These are phyloP conservation scores for Xylariaceae sp. DNA, from an alignment of 2,329 filamentous ascomycete genomes.

Conservation along the genomic window DNA sequence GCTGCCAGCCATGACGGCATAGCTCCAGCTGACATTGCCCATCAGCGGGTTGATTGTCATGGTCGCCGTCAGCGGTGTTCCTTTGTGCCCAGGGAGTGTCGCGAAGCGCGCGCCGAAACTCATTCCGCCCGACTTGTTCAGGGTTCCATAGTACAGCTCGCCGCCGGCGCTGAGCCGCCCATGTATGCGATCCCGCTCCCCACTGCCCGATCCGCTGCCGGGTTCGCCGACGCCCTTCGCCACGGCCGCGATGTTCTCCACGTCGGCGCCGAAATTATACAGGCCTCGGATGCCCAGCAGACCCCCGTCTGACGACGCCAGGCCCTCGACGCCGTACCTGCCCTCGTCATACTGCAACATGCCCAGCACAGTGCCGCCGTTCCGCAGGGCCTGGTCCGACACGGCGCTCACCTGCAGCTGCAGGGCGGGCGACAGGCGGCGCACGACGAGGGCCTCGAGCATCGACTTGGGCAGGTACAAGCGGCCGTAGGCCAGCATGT, in stretches of 20 bases:
- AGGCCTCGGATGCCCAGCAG: slow-evolving; percentile 80
- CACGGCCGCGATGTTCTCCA: slow-evolving; percentile 26
- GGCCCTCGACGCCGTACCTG: slow-evolving; percentile 79
- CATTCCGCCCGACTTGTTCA: slow-evolving; percentile 90
- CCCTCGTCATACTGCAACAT: slow-evolving; percentile 76
- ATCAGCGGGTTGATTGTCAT: slow-evolving; percentile 90
- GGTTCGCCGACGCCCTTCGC: slow-evolving; percentile 7
- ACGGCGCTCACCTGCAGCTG: slow-evolving; percentile 77
- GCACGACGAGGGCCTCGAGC: slow-evolving; percentile 77
- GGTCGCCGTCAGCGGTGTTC: slow-evolving; percentile 89
- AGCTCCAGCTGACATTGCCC: slow-evolving; percentile 85
- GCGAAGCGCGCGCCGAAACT: slow-evolving; percentile 85
- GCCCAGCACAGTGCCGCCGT: slow-evolving; percentile 68
- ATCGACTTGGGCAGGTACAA: slow-evolving; percentile 78
- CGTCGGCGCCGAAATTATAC: slow-evolving; percentile 87
- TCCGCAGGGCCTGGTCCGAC: slow-evolving; percentile 61
- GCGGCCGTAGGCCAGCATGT: slow-evolving; percentile 65
- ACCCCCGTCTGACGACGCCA: slow-evolving; percentile 88
- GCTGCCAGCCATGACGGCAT: slow-evolving; percentile 79
- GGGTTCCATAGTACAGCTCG: slow-evolving; percentile 88
- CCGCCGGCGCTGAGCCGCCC: slow-evolving; percentile 85
- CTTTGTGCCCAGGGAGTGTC: slow-evolving; percentile 70
- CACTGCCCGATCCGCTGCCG: slow-evolving; percentile 16
- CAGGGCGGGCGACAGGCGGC: slow-evolving; percentile 66
- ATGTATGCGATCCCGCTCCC: slow-evolving; percentile 55